Percentiles rank a stretch among this genome's conserved stretches.
Conservation (phyloP, 2,329 filamentous ascomycete genomes). For the Rosellinia necatrix region DNA sequence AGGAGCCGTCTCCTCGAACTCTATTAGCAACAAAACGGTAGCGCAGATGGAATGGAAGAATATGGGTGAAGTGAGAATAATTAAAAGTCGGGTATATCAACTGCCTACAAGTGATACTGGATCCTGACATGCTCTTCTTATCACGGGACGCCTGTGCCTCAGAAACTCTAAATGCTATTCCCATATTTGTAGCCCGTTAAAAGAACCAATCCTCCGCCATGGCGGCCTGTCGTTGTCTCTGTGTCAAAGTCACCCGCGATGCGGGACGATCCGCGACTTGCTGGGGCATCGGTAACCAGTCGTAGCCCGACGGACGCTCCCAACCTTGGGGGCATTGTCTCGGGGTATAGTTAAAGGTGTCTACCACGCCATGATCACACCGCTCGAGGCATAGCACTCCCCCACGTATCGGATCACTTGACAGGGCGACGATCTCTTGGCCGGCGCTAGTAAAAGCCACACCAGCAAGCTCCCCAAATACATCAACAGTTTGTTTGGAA, state of each 20-base stretch:
- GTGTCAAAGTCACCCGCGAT: slow-evolving; percentile 35
- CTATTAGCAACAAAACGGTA: too few relatives aligned
- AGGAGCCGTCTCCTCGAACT: too few relatives aligned
- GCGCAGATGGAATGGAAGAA: too few relatives aligned
- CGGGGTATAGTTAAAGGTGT: slow-evolving; percentile 32
- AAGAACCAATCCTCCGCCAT: slow-evolving; percentile 37
- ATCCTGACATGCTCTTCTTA: slow-evolving; percentile 3
- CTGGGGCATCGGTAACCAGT: slow-evolving; percentile 37
- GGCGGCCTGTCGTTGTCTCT: slow-evolving; percentile 37
- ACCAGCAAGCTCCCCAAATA: slow-evolving; percentile 77
- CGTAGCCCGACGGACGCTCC: slow-evolving; percentile 32
- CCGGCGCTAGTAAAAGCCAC: slow-evolving; percentile 70
- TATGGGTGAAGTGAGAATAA: not conserved
- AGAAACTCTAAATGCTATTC: slow-evolving; percentile 9
- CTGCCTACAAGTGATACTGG: slow-evolving; percentile 6
- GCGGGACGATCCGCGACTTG: slow-evolving; percentile 30
- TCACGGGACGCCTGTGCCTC: slow-evolving; percentile 19
- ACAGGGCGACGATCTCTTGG: slow-evolving; percentile 69
- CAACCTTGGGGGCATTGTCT: slow-evolving; percentile 19
- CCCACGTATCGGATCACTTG: slow-evolving; percentile 67
- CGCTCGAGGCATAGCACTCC: slow-evolving; percentile 68
- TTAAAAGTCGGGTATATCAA: not conserved
- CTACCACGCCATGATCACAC: slow-evolving; percentile 45
- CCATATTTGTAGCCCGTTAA: slow-evolving; percentile 13
- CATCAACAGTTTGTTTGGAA: slow-evolving; percentile 70